Evolutionary conservation across 345 rosid genomes (phyloP), one percentile per base, ranked within the genome.

Genomic region (Raphanus sativus): DNA sequence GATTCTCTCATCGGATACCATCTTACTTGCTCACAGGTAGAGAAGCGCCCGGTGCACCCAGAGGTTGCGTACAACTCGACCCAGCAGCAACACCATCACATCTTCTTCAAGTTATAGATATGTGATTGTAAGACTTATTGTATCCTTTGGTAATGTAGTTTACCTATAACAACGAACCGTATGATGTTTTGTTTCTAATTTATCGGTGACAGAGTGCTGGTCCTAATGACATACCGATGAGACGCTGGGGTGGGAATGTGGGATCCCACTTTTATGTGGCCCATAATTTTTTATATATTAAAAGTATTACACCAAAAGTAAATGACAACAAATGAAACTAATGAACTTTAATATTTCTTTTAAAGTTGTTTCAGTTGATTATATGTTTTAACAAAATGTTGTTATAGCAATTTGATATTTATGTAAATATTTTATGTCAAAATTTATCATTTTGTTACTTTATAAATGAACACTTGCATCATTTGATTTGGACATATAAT

Each of bases 1-100:
- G 87, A 13, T 91, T 91, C 75, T 91, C 96, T 68, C 96, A 91
- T 81, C 88, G 78, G 75, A 89, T 91, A 63, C 96, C 93, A 1
- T 82, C 87, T 30, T 69, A 75, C 67, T 64, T 89, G 83, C 89
- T 91, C 52, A 89, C 89, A 5, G 91, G 90, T 56, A 78, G 71
- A 50, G 90, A 91, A 79, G 90, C 86, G 65, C 36, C 81, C 2
- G 83, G 70, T 70, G 86, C 89, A 59, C 93, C 85, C 1, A 84
- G 81, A 83, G 93, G 96, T 76, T 91, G 88, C 73, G 70, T 77
- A 76, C 93, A 89, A 83, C 84, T 91, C 59, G 59, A 52, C 59
- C 59, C 59, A 52, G 25, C 59, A 16, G 59, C 59, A 52, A 52
- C 59, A 16, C 59, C 59, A 16, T 15, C 59, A 16, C 59, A 52